Evolutionary conservation across 2,329 filamentous ascomycete genomes (phyloP).

Genomic region (Fusarium sp.): DNA sequence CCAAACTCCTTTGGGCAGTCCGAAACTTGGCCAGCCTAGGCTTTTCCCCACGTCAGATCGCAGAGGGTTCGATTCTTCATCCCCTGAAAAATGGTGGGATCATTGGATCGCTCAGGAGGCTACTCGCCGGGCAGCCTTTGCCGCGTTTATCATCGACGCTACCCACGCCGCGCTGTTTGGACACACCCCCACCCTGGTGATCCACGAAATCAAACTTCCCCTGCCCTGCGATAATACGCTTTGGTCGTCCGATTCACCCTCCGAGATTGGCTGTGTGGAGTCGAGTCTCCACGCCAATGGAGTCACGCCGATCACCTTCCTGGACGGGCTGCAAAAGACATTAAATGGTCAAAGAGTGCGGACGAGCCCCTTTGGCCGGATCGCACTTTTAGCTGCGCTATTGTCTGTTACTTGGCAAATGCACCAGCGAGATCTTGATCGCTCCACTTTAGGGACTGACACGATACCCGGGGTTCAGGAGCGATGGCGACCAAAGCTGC

Average conservation of each 20-base stretch:
- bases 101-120: constrained; percentile 52
- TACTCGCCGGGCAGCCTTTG: constrained; percentile 47
- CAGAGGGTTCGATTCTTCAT: constrained; percentile 38
- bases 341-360: constrained; percentile 48
- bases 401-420: constrained; percentile 50
- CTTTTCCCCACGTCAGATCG: constrained; percentile 28
- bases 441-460: constrained; percentile 45
- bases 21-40: constrained; percentile 37
- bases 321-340: constrained; percentile 47
- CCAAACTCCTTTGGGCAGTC: constrained; percentile 44
- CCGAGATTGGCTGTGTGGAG: constrained; percentile 49
- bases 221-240: constrained; percentile 49
- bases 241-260: constrained; percentile 50
- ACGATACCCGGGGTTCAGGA: constrained; percentile 48
- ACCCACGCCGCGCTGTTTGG: constrained; percentile 50
- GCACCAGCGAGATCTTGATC: constrained; percentile 48
- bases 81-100: constrained; percentile 51
- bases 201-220: constrained; percentile 50
- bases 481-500: constrained; percentile 47
- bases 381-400: constrained; percentile 44
- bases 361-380: constrained; percentile 49
- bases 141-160: constrained; percentile 49
- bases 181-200: constrained; percentile 49
- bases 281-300: constrained; percentile 49
- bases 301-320: constrained; percentile 48